Evolutionary conservation across 148 eudicot genomes (phyloP).

Genomic region (Nepenthes mirabilis): DNA sequence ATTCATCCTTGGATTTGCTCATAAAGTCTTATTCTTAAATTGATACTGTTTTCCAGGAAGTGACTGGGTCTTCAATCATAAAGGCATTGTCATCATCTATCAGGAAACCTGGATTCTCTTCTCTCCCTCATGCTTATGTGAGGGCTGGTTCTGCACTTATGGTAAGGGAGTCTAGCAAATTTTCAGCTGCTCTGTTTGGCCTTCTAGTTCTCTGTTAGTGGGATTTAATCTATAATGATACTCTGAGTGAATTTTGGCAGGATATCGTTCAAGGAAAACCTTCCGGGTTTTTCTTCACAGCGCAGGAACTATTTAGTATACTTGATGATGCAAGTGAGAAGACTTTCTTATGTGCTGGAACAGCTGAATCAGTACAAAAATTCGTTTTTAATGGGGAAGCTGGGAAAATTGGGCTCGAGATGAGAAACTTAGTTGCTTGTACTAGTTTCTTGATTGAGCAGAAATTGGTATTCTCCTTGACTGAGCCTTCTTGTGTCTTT

Average conservation of each 20-base stretch:
- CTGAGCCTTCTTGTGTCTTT: neutral
- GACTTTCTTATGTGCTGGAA: conserved; percentile 89
- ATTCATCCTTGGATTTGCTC: too few species aligned
- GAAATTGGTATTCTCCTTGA: conserved; percentile 54
- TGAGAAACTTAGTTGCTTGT: conserved; percentile 74
- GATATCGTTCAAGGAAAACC: conserved; percentile 70
- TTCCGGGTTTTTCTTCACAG: conserved; percentile 49
- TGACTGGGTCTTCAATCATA: conserved; percentile 52
- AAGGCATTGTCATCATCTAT: conserved; percentile 42
- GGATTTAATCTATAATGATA: too few species aligned
- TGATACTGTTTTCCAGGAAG: conserved; percentile 31
- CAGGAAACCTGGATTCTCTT: conserved; percentile 42
- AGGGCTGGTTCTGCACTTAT: conserved; percentile 65
- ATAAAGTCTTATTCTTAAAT: neutral
- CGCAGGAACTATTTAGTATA: conserved; percentile 58
- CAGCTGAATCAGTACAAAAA: conserved; percentile 69
- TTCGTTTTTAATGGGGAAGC: conserved; percentile 81
- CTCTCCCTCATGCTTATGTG: conserved; percentile 57
- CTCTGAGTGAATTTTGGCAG: conserved; percentile 34
- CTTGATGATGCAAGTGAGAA: conserved; percentile 93
- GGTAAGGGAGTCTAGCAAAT: conserved; percentile 26
- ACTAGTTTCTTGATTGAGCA: conserved; percentile 85
- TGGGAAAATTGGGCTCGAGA: conserved; percentile 68
- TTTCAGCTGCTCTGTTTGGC: neutral
- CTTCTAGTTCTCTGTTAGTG: neutral